Evolutionary conservation across 805 yeast genomes (phyloP).

Genomic region (Suhomyces tanzawaensis): DNA sequence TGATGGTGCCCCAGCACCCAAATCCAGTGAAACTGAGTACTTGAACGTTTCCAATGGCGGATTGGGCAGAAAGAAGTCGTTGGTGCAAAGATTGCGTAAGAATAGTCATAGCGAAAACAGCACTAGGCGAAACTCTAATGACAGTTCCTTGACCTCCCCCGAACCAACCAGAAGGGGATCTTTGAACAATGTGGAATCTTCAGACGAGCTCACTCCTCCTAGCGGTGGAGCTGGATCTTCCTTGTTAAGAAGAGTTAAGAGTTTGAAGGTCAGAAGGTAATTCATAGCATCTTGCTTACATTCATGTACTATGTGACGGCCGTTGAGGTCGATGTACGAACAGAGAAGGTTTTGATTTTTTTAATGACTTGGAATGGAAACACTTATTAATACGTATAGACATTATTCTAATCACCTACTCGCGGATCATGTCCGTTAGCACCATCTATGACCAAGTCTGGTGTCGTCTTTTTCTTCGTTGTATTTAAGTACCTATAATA

Average conservation of each 20-base stretch:
- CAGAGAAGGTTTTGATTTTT: too few species aligned
- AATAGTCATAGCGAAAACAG: constrained; percentile 31
- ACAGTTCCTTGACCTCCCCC: constrained; percentile 11
- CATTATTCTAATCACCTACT: too few species aligned
- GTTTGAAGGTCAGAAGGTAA: constrained; percentile 68
- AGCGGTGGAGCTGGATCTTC: constrained; percentile 30
- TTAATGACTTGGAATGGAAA: too few species aligned
- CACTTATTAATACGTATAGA: too few species aligned
- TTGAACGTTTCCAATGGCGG: constrained; percentile 35
- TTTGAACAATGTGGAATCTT: constrained; percentile 8
- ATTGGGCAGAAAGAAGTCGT: constrained; percentile 78
- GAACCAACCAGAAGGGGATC: constrained; percentile 15
- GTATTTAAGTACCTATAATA: too few species aligned
- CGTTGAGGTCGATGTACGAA: too few species aligned
- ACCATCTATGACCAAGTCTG: too few species aligned
- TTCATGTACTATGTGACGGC: too few species aligned
- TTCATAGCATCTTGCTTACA: background rate
- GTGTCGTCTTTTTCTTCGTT: too few species aligned
- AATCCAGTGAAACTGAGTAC: constrained; percentile 27
- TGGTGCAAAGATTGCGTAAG: constrained; percentile 62
- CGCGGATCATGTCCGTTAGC: too few species aligned
- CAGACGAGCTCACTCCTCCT: constrained; percentile 11
- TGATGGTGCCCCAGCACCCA: constrained; percentile 94
- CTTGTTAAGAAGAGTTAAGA: constrained; percentile 79
- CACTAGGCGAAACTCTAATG: constrained; percentile 33